Evolutionary conservation across 2,329 filamentous ascomycete species (phyloP).

Genomic region (Fusarium buxicola): DNA sequence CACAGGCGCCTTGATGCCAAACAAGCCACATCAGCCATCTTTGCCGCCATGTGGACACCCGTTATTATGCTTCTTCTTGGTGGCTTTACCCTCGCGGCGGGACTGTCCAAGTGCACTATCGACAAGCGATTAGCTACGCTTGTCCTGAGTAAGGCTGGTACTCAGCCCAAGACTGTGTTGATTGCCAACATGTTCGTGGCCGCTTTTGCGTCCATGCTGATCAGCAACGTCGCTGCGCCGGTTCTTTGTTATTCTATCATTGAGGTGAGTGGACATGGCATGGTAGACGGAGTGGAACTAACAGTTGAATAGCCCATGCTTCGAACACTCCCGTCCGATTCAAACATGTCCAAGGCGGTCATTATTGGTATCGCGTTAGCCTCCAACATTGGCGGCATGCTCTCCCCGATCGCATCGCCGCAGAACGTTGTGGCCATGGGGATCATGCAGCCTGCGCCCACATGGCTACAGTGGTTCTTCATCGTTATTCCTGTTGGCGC

Average conservation of each 20-base stretch:
- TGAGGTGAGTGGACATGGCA: slow-evolving; percentile 68
- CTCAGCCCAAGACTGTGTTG: slow-evolving; percentile 86
- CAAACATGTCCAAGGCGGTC: slow-evolving; percentile 92
- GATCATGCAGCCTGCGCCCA: slow-evolving; percentile 92
- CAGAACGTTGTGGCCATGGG: slow-evolving; percentile 97
- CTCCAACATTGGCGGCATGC: slow-evolving; percentile 95
- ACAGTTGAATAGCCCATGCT: slow-evolving; percentile 77
- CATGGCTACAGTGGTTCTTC: slow-evolving; percentile 98
- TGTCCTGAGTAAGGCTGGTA: slow-evolving; percentile 95
- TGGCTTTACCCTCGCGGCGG: slow-evolving; percentile 95
- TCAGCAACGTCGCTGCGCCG: slow-evolving; percentile 96
- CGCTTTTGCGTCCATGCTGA: slow-evolving; percentile 98
- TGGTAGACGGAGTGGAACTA: slow-evolving; percentile 17
- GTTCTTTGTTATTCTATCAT: slow-evolving; percentile 98
- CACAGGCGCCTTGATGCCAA: slow-evolving; percentile 80
- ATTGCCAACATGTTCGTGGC: slow-evolving; percentile 99
- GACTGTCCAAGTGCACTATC: slow-evolving; percentile 96
- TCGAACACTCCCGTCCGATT: slow-evolving; percentile 89
- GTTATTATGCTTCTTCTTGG: slow-evolving; percentile 98
- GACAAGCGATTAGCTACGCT: slow-evolving; percentile 97
- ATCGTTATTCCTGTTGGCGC: slow-evolving; percentile 93
- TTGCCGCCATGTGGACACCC: slow-evolving; percentile 98
- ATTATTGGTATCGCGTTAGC: slow-evolving; percentile 95
- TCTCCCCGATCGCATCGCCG: slow-evolving; percentile 95
- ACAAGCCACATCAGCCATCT: slow-evolving; percentile 84